Evolutionary conservation across 805 yeast genomes (phyloP), one percentile per base, ranked within the genome.

Genomic region (Candida methanosorbosa): DNA sequence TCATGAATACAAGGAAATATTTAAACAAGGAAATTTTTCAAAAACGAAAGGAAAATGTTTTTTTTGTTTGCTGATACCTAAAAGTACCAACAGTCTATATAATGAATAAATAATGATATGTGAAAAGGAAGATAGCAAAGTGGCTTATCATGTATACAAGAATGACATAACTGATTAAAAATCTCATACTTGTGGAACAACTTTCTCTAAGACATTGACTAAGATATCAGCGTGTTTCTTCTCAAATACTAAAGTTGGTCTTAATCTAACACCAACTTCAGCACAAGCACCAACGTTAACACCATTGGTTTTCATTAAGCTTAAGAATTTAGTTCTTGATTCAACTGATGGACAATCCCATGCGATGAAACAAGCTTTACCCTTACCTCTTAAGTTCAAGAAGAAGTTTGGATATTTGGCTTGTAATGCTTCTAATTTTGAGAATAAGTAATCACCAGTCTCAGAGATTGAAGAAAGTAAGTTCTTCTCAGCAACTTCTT

Each of bases 271-370:
- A 38, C 88, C 73, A 42, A 66, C 70, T 36, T 73, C 82, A 35
- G 90, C 88, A 63, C 94, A 84, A 33, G 88, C 94, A 48, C 94
- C 94, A 52, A 81, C 71, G 59, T 84, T 83, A 42, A 81, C 69
- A 58, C 94, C 94, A 33, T 54, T 66, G 31, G 59, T 52, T 62
- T 75, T 78, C 71, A 80, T 66, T 42, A 70, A 75, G 41, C 44
- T 46, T 49, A 81, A 60, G 59, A 84, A 78, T 46, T 65, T 57
- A 58, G 79, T 77, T 63, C 94, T 75, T 18, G 64, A 59, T 37
- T 63, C 66, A 28, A 70, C 57, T 34, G 70, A 49, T 33, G 70
- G 70, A 49, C 76, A 59, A 45, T 81, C 81, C 75, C 85, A 82
- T n/a, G 94, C 94, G 56, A 83, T 73, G 62, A 80, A 82, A 32